Percentiles rank a stretch among this genome's conserved stretches.
phyloP scores from a whole-genome alignment of 495 filamentous ascomycete genomes.

The Penicillium coffeae region DNA sequence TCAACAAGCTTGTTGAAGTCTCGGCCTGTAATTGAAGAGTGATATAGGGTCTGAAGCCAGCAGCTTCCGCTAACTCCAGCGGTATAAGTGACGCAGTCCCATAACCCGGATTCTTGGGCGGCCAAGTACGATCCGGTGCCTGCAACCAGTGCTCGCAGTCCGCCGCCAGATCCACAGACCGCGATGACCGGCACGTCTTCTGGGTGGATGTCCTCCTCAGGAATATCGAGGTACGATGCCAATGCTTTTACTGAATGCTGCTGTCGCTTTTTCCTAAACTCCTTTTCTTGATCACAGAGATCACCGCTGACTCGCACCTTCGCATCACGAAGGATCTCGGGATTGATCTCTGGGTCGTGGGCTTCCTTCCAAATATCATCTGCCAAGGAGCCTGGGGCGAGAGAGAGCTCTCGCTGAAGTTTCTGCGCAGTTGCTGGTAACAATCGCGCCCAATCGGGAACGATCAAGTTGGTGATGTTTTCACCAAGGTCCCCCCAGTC shows the following conservation, averaged over 20 bases:
- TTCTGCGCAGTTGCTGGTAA: conserved; percentile 78
- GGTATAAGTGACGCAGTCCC: conserved; percentile 90
- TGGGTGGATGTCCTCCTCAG: conserved; percentile 77
- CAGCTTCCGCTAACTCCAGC: conserved; percentile 93
- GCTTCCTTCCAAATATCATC: conserved; percentile 93
- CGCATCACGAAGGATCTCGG: conserved; percentile 78
- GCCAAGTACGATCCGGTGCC: conserved; percentile 80
- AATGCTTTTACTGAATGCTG: conserved; percentile 64
- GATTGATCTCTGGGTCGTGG: conserved; percentile 73
- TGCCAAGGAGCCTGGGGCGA: conserved; percentile 80
- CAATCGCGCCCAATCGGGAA: conserved; percentile 76
- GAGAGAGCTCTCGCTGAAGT: conserved; percentile 81
- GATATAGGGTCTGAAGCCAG: conserved; percentile 88
- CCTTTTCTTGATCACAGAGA: conserved; percentile 81
- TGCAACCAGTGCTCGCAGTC: conserved; percentile 83
- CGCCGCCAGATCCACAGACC: conserved; percentile 89
- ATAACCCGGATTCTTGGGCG: conserved; percentile 77
- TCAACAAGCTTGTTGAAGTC: conserved; percentile 65
- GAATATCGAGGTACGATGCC: conserved; percentile 73
- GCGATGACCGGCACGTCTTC: conserved; percentile 92
- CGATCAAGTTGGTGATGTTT: conserved; percentile 62
- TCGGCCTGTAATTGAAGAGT: conserved; percentile 70
- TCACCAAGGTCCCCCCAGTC: conserved; percentile 61
- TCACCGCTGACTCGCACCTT: conserved; percentile 73
- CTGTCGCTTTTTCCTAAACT: conserved; percentile 62